Percentiles rank a stretch among this genome's conserved stretches.
Evolutionary conservation across 176 grass and related monocot genomes (phyloP).

Genomic region (Cenchrus purpureus): DNA sequence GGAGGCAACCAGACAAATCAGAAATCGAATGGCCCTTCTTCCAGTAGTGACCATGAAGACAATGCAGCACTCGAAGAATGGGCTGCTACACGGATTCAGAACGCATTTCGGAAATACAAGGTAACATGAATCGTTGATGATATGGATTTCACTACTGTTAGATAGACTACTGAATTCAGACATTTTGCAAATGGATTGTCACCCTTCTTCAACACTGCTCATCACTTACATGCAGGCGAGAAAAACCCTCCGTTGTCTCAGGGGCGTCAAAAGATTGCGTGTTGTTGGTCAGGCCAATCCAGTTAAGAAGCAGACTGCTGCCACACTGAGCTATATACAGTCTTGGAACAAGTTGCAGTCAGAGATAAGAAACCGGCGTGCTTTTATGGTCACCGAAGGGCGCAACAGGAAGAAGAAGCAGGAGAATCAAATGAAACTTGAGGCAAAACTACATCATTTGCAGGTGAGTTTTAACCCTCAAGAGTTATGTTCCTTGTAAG

Average conservation of each 20-base stretch:
- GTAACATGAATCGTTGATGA: conserved; percentile 30
- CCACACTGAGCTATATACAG: conserved; percentile 70
- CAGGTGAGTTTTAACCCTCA: conserved; percentile 52
- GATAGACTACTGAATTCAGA: background rate
- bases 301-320: conserved; percentile 82
- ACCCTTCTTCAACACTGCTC: background rate
- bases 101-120: conserved; percentile 72
- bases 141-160: background rate
- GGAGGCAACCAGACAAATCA: conserved; percentile 53
- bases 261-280: conserved; percentile 69
- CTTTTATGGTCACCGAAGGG: conserved; percentile 88
- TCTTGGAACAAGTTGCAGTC: conserved; percentile 90
- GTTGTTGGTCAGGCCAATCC: conserved; percentile 54
- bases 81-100: conserved; percentile 78
- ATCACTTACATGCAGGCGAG: conserved; percentile 62
- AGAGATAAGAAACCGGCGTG: conserved; percentile 77
- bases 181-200: background rate
- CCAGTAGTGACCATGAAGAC: conserved; percentile 61
- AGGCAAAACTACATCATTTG: conserved; percentile 88
- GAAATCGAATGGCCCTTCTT: conserved; percentile 61
- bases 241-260: conserved; percentile 72
- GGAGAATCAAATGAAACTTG: conserved; percentile 89
- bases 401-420: conserved; percentile 88
- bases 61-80: conserved; percentile 64
- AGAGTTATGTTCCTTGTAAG: background rate